phyloP scores from a whole-genome alignment of 2,329 filamentous ascomycete species.

The Ophiostoma himal-ulmi region DNA sequence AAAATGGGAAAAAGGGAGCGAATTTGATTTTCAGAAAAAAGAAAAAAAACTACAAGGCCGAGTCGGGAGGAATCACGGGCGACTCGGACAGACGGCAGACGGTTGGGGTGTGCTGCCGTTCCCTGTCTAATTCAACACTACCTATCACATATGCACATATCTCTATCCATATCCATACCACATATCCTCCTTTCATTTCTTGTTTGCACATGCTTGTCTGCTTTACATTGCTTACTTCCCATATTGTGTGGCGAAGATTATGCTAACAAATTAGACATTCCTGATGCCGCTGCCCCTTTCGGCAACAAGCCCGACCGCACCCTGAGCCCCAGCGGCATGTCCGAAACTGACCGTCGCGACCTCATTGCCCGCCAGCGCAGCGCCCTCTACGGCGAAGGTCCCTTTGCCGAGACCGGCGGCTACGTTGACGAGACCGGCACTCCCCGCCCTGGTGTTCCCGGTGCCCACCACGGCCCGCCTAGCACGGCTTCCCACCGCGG shows the following conservation, averaged over 20 bases:
- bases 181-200: slow-evolving; percentile 3
- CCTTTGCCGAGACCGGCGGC: slow-evolving; percentile 60
- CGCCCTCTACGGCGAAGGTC: slow-evolving; percentile 77
- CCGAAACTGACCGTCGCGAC: slow-evolving; percentile 91
- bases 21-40: slow-evolving; percentile 19
- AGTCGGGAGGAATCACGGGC: slow-evolving; percentile 12
- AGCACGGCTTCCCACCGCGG: slow-evolving; percentile 65
- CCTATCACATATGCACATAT: slow-evolving; percentile 9
- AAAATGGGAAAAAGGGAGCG: slow-evolving; percentile 18
- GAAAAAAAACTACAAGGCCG: slow-evolving; percentile 20
- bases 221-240: neutral
- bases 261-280: neutral
- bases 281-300: slow-evolving; percentile 27
- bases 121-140: slow-evolving; percentile 7
- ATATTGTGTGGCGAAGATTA: neutral
- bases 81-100: neutral
- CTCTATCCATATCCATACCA: neutral
- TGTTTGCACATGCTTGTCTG: slow-evolving; percentile 10
- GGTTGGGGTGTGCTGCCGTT: neutral
- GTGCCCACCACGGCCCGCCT: slow-evolving; percentile 45
- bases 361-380: slow-evolving; percentile 93
- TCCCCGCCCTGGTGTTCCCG: slow-evolving; percentile 60
- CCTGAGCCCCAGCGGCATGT: slow-evolving; percentile 77
- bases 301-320: slow-evolving; percentile 75
- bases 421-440: slow-evolving; percentile 64